Conservation (phyloP, 2,329 filamentous ascomycete species). For the Neurospora sp. region DNA sequence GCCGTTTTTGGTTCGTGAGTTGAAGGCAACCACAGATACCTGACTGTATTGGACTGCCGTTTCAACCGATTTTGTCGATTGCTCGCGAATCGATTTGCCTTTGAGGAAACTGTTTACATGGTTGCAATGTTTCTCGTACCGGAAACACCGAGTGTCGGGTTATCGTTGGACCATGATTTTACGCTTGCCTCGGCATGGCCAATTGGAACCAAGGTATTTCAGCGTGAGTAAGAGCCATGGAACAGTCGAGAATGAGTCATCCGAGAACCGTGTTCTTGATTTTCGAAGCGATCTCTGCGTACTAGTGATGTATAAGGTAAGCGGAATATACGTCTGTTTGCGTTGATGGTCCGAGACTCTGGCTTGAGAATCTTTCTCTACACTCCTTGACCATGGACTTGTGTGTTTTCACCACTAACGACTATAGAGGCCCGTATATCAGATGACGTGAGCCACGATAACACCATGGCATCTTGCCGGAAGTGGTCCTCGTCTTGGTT, state of each 20-base stretch:
- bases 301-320: neutral
- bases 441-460: neutral
- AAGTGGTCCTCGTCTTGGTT: neutral
- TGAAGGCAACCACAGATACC: neutral
- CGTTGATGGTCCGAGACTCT: neutral
- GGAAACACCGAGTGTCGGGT: neutral
- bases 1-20: neutral
- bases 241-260: neutral
- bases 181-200: neutral
- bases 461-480: neutral
- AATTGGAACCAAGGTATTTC: neutral
- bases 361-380: neutral
- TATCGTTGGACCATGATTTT: neutral
- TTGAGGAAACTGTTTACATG: neutral
- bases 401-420: neutral
- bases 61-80: neutral
- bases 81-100: neutral
- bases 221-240: neutral
- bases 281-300: neutral
- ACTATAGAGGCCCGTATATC: neutral
- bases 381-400: neutral
- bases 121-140: neutral
- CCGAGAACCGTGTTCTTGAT: neutral
- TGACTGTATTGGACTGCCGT: neutral
- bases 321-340: neutral